Evolutionary conservation across 176 grass and related monocot species (phyloP).

Genomic region (Themeda triandra): DNA sequence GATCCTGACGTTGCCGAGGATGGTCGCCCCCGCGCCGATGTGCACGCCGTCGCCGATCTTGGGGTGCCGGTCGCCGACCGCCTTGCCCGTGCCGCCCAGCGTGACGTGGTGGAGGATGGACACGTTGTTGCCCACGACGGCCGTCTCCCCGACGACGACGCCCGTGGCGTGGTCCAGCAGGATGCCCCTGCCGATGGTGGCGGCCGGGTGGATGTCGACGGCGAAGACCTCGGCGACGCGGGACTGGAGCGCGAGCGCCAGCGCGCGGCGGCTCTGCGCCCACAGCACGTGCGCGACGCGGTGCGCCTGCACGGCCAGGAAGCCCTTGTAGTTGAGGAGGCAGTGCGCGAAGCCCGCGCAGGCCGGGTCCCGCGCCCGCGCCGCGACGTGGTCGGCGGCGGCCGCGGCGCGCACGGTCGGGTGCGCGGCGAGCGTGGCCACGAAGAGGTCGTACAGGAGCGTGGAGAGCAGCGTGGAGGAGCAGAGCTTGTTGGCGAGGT

Average conservation of each 20-base stretch:
- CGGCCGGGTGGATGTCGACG: slow-evolving; percentile 90
- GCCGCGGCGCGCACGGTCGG: slow-evolving; percentile 52
- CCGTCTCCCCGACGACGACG: slow-evolving; percentile 89
- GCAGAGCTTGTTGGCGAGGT: slow-evolving; percentile 97
- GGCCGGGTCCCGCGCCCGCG: slow-evolving; percentile 63
- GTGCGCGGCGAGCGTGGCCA: slow-evolving; percentile 53
- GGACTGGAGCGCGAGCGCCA: slow-evolving; percentile 87
- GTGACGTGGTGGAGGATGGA: slow-evolving; percentile 98
- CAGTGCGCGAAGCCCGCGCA: slow-evolving; percentile 79
- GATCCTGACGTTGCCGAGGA: slow-evolving; percentile 85
- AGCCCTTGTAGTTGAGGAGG: slow-evolving; percentile 96
- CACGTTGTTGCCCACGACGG: slow-evolving; percentile 90
- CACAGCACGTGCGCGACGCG: slow-evolving; percentile 82
- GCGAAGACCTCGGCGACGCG: slow-evolving; percentile 92
- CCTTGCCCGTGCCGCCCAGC: slow-evolving; percentile 89
- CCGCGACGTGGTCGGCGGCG: slow-evolving; percentile 75
- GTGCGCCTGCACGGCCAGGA: slow-evolving; percentile 92
- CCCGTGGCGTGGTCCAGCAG: slow-evolving; percentile 94
- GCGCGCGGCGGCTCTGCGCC: slow-evolving; percentile 58
- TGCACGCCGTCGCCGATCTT: slow-evolving; percentile 86
- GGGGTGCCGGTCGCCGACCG: slow-evolving; percentile 81
- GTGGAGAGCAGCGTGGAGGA: slow-evolving; percentile 89
- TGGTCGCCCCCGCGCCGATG: slow-evolving; percentile 92
- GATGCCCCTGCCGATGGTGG: slow-evolving; percentile 68
- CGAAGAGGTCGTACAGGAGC: slow-evolving; percentile 87